These are phyloP conservation scores for Saccharum hybrid DNA, from an alignment of 202 grass and related monocot genomes.

Conservation along the genomic window DNA sequence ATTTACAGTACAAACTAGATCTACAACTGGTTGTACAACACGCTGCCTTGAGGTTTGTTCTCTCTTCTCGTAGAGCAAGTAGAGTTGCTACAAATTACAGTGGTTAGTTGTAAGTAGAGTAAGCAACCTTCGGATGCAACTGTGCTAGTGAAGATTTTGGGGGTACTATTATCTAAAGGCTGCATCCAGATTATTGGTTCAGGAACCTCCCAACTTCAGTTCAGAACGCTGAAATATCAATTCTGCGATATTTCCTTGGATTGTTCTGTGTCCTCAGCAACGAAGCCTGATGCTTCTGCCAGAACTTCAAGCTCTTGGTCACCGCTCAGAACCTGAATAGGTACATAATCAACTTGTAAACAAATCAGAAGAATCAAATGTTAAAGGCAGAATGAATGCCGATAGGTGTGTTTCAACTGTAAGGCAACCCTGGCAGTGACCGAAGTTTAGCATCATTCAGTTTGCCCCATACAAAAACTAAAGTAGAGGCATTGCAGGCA, in stretches of 20 bases:
- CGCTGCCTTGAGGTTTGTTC: not conserved
- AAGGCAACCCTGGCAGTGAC: not conserved
- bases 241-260: slow-evolving; percentile 1
- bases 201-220: not conserved
- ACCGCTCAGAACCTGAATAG: slow-evolving; percentile 68
- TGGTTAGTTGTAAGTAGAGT: slow-evolving; percentile 37
- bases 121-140: not conserved
- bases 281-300: slow-evolving; percentile 75
- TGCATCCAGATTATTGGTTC: slow-evolving; percentile 3
- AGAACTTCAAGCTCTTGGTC: slow-evolving; percentile 79
- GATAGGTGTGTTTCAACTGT: not conserved
- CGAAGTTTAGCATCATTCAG: not conserved
- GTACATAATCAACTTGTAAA: not conserved
- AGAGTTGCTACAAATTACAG: slow-evolving; percentile 12
- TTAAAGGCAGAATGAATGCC: not conserved
- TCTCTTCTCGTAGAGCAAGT: not conserved
- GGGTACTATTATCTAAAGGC: not conserved
- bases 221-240: slow-evolving; percentile 1
- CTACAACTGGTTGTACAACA: slow-evolving; percentile 33
- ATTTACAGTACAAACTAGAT: slow-evolving; percentile 30
- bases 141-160: not conserved
- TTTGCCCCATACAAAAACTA: not conserved
- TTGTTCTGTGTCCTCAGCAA: slow-evolving; percentile 40
- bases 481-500: not conserved
- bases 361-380: not conserved